These are phyloP conservation scores for Fusarium sp. DNA, from an alignment of 2,329 filamentous ascomycete species.

Conservation along the genomic window DNA sequence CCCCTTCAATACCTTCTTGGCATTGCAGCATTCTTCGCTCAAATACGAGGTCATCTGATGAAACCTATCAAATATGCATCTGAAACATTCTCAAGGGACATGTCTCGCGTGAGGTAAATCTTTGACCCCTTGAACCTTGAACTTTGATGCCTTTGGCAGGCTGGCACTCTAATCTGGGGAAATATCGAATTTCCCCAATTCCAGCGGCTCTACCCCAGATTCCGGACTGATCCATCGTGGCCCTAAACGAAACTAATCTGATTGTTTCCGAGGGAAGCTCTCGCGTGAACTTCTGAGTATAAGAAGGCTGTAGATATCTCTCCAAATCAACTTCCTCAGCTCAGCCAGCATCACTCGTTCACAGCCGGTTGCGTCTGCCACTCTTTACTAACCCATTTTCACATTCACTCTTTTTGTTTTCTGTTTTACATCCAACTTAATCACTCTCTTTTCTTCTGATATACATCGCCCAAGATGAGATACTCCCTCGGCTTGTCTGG, in stretches of 20 bases:
- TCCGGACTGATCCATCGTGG: neutral
- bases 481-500: constrained; percentile 29
- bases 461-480: constrained; percentile 25
- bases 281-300: neutral
- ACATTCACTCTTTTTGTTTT: constrained; percentile 20
- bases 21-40: constrained; percentile 4
- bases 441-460: constrained; percentile 7
- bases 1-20: neutral
- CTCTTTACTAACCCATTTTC: constrained; percentile 20
- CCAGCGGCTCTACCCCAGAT: constrained; percentile 19
- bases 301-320: constrained; percentile 20
- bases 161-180: constrained; percentile 11
- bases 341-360: constrained; percentile 33
- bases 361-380: constrained; percentile 35
- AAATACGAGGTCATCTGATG: neutral
- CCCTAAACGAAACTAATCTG: neutral
- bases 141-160: neutral
- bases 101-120: neutral
- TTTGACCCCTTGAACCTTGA: neutral
- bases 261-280: neutral
- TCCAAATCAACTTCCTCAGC: constrained; percentile 24
- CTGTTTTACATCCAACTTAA: constrained; percentile 22
- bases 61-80: neutral
- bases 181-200: constrained; percentile 33
- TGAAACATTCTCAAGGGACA: constrained; percentile 25